A percentile compares a stretch with the other conserved stretches of the same genome.
These are phyloP conservation scores for Boletus edulis DNA, from an alignment of 768 basidiomycete genomes.

Conservation along the genomic window DNA sequence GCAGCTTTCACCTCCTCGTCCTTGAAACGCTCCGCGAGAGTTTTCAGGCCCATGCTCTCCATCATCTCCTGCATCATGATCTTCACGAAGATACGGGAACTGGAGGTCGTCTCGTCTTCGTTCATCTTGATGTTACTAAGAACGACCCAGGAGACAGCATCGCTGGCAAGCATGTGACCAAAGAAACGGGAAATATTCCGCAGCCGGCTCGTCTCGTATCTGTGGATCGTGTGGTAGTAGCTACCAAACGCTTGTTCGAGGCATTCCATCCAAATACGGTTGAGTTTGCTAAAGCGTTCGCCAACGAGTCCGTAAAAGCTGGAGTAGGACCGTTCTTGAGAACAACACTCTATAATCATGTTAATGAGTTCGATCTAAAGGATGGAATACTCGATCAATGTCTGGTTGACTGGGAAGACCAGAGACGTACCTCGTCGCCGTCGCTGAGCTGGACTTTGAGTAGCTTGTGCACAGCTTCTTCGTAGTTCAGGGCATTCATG, in stretches of 20 bases:
- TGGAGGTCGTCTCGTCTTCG: slow-evolving; percentile 96
- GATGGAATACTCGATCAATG: not conserved
- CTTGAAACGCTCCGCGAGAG: slow-evolving; percentile 84
- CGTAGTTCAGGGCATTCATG: slow-evolving; percentile 98
- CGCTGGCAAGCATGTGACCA: slow-evolving; percentile 84
- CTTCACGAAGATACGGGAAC: slow-evolving; percentile 95
- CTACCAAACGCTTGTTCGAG: slow-evolving; percentile 84
- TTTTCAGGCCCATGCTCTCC: slow-evolving; percentile 90
- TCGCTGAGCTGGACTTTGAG: slow-evolving; percentile 89
- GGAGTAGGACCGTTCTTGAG: slow-evolving; percentile 97
- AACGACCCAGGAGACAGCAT: slow-evolving; percentile 87
- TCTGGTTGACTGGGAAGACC: not conserved
- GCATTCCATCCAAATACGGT: slow-evolving; percentile 89
- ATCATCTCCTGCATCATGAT: slow-evolving; percentile 95
- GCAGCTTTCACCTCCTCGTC: slow-evolving; percentile 76
- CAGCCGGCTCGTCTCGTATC: slow-evolving; percentile 97
- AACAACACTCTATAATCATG: slow-evolving; percentile 99
- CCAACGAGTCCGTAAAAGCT: slow-evolving; percentile 96
- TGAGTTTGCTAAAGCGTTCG: slow-evolving; percentile 95
- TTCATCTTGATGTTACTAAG: slow-evolving; percentile 87
- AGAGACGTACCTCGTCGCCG: slow-evolving; percentile 80
- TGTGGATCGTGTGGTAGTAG: slow-evolving; percentile 96
- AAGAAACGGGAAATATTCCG: slow-evolving; percentile 98
- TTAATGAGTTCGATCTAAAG: slow-evolving; percentile 90
- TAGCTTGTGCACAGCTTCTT: slow-evolving; percentile 98